A percentile compares a stretch with the other conserved stretches of the same genome.
These are phyloP conservation scores for Aureobasidium melanogenum DNA, from an alignment of 2,329 filamentous ascomycete species.

Conservation along the genomic window DNA sequence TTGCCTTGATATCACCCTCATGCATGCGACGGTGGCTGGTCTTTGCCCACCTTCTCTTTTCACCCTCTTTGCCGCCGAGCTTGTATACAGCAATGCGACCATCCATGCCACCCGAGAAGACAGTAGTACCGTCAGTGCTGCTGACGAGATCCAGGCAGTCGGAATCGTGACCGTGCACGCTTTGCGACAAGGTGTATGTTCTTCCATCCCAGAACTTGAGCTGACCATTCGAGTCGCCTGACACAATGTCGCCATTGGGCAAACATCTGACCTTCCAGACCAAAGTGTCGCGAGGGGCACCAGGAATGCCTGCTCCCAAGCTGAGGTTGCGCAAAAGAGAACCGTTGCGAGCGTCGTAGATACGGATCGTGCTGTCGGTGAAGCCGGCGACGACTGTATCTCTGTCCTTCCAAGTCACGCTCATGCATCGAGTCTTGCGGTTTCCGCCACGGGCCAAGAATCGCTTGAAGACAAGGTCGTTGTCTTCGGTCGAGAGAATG, in stretches of 20 bases:
- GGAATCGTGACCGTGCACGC: slow-evolving; percentile 77
- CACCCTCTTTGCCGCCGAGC: slow-evolving; percentile 42
- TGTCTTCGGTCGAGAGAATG: slow-evolving; percentile 76
- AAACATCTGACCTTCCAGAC: slow-evolving; percentile 91
- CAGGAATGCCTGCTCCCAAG: slow-evolving; percentile 66
- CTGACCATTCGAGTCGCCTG: slow-evolving; percentile 89
- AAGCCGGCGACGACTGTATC: slow-evolving; percentile 81
- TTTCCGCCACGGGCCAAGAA: slow-evolving; percentile 67
- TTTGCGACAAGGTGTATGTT: slow-evolving; percentile 79
- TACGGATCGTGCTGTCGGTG: slow-evolving; percentile 89
- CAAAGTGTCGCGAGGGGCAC: slow-evolving; percentile 74
- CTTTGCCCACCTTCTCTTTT: slow-evolving; percentile 65
- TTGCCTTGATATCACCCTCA: slow-evolving; percentile 87
- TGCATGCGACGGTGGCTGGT: slow-evolving; percentile 82
- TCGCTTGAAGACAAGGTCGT: slow-evolving; percentile 70
- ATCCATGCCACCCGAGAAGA: slow-evolving; percentile 89
- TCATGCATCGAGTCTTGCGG: slow-evolving; percentile 83
- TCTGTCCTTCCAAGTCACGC: slow-evolving; percentile 79
- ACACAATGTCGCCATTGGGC: slow-evolving; percentile 80
- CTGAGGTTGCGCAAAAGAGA: slow-evolving; percentile 73
- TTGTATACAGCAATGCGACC: slow-evolving; percentile 77
- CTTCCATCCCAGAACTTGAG: slow-evolving; percentile 89
- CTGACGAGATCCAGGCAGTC: slow-evolving; percentile 84
- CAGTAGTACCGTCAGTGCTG: slow-evolving; percentile 68
- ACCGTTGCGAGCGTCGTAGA: slow-evolving; percentile 77